These are phyloP conservation scores for Jamesozyma hellenica DNA, from an alignment of 805 yeast species.

Conservation along the genomic window DNA sequence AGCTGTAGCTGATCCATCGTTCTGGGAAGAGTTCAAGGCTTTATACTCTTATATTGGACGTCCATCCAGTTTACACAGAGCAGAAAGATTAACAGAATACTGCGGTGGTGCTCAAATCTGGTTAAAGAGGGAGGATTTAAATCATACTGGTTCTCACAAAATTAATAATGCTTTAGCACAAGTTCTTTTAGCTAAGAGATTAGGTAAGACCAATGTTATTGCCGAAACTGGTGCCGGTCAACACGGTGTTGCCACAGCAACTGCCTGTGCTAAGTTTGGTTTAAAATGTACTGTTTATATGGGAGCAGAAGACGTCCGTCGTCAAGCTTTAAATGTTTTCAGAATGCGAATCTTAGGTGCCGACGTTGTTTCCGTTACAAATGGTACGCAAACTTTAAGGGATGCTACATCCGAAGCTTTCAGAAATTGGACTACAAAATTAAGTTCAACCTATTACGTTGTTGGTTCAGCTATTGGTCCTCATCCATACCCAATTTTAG, in stretches of 20 bases:
- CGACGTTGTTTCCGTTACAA: slow-evolving; percentile 81
- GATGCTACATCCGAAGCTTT: slow-evolving; percentile 98
- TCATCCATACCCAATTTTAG: slow-evolving; percentile 96
- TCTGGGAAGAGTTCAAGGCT: slow-evolving; percentile 86
- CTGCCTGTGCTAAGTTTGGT: slow-evolving; percentile 89
- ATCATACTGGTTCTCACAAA: slow-evolving; percentile 84
- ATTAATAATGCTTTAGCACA: slow-evolving; percentile 80
- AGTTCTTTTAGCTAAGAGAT: slow-evolving; percentile 65
- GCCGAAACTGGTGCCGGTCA: slow-evolving; percentile 94
- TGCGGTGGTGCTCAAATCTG: slow-evolving; percentile 96
- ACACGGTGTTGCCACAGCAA: slow-evolving; percentile 89
- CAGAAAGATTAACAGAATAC: slow-evolving; percentile 78
- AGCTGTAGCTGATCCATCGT: slow-evolving; percentile 79
- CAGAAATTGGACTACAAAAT: slow-evolving; percentile 86
- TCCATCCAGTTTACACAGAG: slow-evolving; percentile 86
- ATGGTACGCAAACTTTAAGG: slow-evolving; percentile 91
- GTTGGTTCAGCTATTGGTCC: slow-evolving; percentile 99
- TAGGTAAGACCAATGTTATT: slow-evolving; percentile 66
- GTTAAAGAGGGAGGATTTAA: slow-evolving; percentile 94
- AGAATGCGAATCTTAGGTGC: slow-evolving; percentile 97
- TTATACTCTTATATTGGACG: slow-evolving; percentile 91
- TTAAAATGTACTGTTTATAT: slow-evolving; percentile 86
- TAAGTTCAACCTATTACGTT: slow-evolving; percentile 81
- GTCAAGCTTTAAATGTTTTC: slow-evolving; percentile 96
- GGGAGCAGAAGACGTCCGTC: slow-evolving; percentile 99